phyloP scores from a whole-genome alignment of 2,329 filamentous ascomycete species.

The Paecilomyces niveus region DNA sequence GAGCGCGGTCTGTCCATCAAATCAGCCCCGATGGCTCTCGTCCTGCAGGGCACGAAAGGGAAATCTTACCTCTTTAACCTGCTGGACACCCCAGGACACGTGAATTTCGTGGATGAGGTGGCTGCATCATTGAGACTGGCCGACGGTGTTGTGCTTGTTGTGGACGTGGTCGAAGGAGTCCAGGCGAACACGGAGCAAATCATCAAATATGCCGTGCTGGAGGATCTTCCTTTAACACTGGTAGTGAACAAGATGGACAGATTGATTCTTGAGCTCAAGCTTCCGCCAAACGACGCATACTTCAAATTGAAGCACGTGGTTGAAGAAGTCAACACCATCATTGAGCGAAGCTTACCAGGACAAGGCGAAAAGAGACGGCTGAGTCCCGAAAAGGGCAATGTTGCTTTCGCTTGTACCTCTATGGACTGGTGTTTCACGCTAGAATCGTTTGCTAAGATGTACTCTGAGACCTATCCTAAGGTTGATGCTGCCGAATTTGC shows the following conservation, averaged over 20 bases:
- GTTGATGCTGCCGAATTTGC: constrained; percentile 80
- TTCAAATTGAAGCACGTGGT: constrained; percentile 99
- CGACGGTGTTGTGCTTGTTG: constrained; percentile 86
- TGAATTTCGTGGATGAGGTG: constrained; percentile 97
- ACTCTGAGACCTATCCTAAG: constrained; percentile 77
- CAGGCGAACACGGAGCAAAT: constrained; percentile 96
- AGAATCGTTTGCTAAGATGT: constrained; percentile 92
- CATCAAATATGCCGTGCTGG: constrained; percentile 88
- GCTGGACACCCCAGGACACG: constrained; percentile 91
- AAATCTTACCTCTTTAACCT: constrained; percentile 96
- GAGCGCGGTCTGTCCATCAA: constrained; percentile 90
- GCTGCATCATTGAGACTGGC: constrained; percentile 79
- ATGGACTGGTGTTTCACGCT: constrained; percentile 98
- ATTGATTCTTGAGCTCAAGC: constrained; percentile 84
- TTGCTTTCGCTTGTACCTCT: constrained; percentile 87
- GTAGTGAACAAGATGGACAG: constrained; percentile 98
- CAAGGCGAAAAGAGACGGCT: constrained; percentile 71
- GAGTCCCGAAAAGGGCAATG: constrained; percentile 95
- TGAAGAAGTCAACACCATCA: constrained; percentile 94
- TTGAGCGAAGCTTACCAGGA: constrained; percentile 78
- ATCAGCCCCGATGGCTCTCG: constrained; percentile 85
- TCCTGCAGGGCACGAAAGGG: constrained; percentile 78
- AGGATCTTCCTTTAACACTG: constrained; percentile 80
- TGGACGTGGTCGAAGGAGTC: constrained; percentile 98
- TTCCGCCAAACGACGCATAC: constrained; percentile 92